Conservation (phyloP, 129 eudicot species). For the Saussurea involucrata region DNA sequence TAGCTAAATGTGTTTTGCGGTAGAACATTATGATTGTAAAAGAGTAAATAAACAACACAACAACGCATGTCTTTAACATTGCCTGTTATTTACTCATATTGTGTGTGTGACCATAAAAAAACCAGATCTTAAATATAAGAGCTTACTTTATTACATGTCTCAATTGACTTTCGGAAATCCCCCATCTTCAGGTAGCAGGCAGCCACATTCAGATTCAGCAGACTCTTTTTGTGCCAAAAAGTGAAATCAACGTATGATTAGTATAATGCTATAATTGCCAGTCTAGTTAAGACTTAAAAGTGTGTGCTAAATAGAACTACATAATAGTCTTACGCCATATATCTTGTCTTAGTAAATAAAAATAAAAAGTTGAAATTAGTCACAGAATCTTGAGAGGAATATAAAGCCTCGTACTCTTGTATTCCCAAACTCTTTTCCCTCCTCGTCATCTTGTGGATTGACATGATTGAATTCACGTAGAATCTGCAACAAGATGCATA, state of each 20-base stretch:
- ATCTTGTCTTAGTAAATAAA: not conserved
- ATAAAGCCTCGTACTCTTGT: slow-evolving; percentile 59
- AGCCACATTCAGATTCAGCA: slow-evolving; percentile 79
- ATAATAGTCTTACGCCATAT: not conserved
- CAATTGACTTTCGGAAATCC: slow-evolving; percentile 72
- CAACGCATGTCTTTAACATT: not conserved
- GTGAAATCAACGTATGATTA: not conserved
- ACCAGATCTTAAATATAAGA: not conserved
- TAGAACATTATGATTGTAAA: not conserved
- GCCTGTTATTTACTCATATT: not conserved
- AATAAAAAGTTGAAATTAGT: not conserved
- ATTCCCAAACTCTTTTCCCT: slow-evolving; percentile 86
- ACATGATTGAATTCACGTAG: slow-evolving; percentile 99
- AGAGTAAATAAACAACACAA: too few relatives aligned
- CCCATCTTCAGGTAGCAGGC: slow-evolving; percentile 93
- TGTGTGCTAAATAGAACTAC: not conserved
- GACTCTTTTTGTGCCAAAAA: slow-evolving; percentile 43
- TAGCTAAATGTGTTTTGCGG: not conserved
- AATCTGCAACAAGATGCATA: slow-evolving; percentile 43
- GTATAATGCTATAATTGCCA: not conserved
- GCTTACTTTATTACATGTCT: slow-evolving; percentile 75
- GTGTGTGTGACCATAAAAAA: not conserved
- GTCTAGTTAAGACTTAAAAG: not conserved
- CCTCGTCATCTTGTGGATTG: slow-evolving; percentile 94
- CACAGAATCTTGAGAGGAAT: not conserved